Evolutionary conservation across 2,329 filamentous ascomycete genomes (phyloP), one percentile per base, ranked within the genome.

Genomic region (Nigrospora sphaerica): DNA sequence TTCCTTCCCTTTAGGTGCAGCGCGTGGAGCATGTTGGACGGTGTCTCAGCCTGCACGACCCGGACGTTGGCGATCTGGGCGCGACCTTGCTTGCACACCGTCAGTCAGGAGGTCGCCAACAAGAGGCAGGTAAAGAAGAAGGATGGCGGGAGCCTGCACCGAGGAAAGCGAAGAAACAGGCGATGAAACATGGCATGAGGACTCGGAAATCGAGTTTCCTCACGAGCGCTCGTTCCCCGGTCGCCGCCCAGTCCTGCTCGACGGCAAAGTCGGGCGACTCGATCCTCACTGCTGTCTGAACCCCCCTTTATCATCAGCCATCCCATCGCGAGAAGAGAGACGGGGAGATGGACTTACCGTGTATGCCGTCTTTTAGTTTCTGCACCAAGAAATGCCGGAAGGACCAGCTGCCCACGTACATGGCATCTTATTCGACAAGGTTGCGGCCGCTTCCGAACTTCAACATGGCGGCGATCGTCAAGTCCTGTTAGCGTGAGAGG

Each of bases 171-270:
- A 43, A 37, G 14, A 38, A 31, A 19, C 34, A 28, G 28, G 32
- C 40, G 10, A 44, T 12, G 4, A n/a, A 42, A 12, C 40, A 41
- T n/a, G 39, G 39, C n/a, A 41, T 35, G 12, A 47, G 13, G 6
- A 47, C 39, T 13, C 40, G 23, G 14, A 47, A 12, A 37, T 47
- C 45, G 12, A 43, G 12, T 32, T 39, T 47, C 11, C 45, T 23
- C 6, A 43, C 16, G 14, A 43, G 14, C 16, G 12, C 23, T 3
- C 40, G 12, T 19, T 47, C 34, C 14, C 31, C 45, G 17, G 35
- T 17, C 12, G 6, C 16, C 12, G 40, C 18, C 40, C 40, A 42
- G 16, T 33, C 31, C 6, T 16, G 1, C 12, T 18, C n/a, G 17
- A 34, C 40, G 14, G 31, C 23, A 6, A 14, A 4, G 13, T 18